Conservation (phyloP, 768 basidiomycete genomes). For the Hydnomerulius pinastri region DNA sequence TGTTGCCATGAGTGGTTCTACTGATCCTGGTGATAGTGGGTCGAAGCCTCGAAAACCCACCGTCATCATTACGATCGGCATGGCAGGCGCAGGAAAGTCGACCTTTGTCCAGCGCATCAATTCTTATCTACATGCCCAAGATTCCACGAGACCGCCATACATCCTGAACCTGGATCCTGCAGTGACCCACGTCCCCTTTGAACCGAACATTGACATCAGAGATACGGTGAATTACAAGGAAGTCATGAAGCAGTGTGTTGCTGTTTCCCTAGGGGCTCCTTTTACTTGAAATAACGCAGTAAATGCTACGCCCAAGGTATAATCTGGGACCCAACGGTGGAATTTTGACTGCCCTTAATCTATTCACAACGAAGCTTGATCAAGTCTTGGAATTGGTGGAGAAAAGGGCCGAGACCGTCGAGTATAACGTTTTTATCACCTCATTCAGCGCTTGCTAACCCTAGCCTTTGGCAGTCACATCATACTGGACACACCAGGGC, state of each 20-base stretch:
- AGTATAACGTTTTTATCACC: slow-evolving; percentile 53
- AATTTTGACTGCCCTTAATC: slow-evolving; percentile 93
- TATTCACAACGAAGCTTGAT: slow-evolving; percentile 99
- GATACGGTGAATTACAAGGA: slow-evolving; percentile 97
- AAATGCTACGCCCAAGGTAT: slow-evolving; percentile 59
- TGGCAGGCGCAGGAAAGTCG: slow-evolving; percentile 98
- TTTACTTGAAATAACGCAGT: slow-evolving; percentile 17
- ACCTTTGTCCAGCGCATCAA: slow-evolving; percentile 96
- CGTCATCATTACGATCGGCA: slow-evolving; percentile 89
- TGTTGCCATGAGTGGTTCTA: slow-evolving; percentile 22
- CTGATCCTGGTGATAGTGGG: slow-evolving; percentile 2
- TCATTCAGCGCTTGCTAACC: background rate
- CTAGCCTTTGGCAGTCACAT: slow-evolving; percentile 65
- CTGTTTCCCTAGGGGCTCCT: slow-evolving; percentile 21
- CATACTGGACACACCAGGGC: slow-evolving; percentile 95
- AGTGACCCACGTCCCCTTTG: slow-evolving; percentile 87
- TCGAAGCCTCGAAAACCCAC: slow-evolving; percentile 54
- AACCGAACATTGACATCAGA: slow-evolving; percentile 96
- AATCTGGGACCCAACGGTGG: slow-evolving; percentile 98
- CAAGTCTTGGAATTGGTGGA: slow-evolving; percentile 92
- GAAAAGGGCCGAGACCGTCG: slow-evolving; percentile 83
- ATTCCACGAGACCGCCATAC: slow-evolving; percentile 78
- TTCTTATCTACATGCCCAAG: slow-evolving; percentile 77
- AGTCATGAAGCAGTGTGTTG: slow-evolving; percentile 98
- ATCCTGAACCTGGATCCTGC: slow-evolving; percentile 98